Conservation (phyloP, 2,329 filamentous ascomycete species). For the Xylaria multiplex region DNA sequence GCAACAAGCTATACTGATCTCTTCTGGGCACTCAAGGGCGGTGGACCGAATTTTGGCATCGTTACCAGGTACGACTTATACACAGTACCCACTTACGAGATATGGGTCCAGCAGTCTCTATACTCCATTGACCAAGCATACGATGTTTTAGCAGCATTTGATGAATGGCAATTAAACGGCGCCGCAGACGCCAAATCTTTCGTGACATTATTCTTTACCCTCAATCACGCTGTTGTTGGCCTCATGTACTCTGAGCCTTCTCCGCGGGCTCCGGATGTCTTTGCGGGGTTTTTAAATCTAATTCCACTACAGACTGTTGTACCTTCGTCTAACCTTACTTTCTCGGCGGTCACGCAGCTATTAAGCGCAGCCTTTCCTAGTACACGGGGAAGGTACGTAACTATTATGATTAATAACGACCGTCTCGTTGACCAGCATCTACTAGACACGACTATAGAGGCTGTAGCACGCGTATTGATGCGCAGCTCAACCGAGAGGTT, state of each 20-base stretch:
- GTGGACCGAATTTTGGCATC: constrained; percentile 59
- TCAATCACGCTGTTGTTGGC: constrained; percentile 34
- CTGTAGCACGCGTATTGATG: constrained; percentile 36
- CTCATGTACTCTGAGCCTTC: constrained; percentile 42
- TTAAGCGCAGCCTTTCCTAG: constrained; percentile 3
- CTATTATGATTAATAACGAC: no score
- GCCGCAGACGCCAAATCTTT: constrained; percentile 40
- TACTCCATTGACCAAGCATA: constrained; percentile 39
- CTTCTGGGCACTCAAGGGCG: constrained; percentile 60
- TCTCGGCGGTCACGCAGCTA: background rate
- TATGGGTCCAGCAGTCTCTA: constrained; percentile 42
- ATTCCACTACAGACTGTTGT: constrained; percentile 13
- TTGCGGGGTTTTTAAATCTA: constrained; percentile 42
- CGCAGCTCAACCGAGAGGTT: constrained; percentile 41
- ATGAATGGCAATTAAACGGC: constrained; percentile 44
- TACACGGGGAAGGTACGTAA: no score
- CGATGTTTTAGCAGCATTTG: constrained; percentile 44
- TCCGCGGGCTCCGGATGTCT: constrained; percentile 32
- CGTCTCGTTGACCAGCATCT: no score
- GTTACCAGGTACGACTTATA: constrained; percentile 51
- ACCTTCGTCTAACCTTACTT: background rate
- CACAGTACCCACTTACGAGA: constrained; percentile 39
- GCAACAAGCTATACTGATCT: constrained; percentile 53
- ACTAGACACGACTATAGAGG: constrained; percentile 44
- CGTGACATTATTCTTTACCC: constrained; percentile 28